phyloP scores from a whole-genome alignment of 305 asterid species.

The Stenogyne calaminthoides region DNA sequence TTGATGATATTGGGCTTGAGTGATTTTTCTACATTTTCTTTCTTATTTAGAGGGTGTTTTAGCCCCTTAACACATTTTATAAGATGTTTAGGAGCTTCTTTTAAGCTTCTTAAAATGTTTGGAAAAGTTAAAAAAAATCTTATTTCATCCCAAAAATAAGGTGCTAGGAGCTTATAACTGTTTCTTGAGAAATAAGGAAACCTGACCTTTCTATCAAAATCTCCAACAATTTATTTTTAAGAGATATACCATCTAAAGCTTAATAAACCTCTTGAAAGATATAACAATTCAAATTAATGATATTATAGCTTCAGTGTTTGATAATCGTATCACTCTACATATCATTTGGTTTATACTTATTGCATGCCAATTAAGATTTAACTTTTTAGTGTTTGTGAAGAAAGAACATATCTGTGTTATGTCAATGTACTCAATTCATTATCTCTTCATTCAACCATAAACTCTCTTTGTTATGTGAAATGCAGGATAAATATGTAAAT shows the following conservation, averaged over 20 bases:
- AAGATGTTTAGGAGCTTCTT: background rate
- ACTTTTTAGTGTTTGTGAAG: conserved; percentile 25
- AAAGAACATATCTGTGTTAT: background rate
- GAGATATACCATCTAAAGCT: background rate
- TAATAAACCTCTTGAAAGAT: background rate
- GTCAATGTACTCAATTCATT: conserved; percentile 5
- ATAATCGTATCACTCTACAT: conserved; percentile 3
- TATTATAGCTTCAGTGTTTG: conserved; percentile 1
- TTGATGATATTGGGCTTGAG: conserved; percentile 54
- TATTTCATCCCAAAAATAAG: background rate
- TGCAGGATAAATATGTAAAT: conserved; percentile 83
- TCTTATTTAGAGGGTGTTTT: background rate
- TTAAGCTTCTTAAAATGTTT: background rate
- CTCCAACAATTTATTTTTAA: background rate
- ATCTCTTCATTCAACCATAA: conserved; percentile 19
- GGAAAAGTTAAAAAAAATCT: background rate
- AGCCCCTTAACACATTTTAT: background rate
- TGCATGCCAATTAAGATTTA: conserved; percentile 14
- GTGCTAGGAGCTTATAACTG: background rate
- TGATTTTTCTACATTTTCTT: background rate
- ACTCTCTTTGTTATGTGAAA: conserved; percentile 34
- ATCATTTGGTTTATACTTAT: conserved; percentile 20
- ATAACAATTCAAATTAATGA: background rate
- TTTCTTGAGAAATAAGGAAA: background rate
- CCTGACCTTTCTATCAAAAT: background rate